phyloP scores from a whole-genome alignment of 1,139 yeast genomes.

The Taiozyma sp. region DNA sequence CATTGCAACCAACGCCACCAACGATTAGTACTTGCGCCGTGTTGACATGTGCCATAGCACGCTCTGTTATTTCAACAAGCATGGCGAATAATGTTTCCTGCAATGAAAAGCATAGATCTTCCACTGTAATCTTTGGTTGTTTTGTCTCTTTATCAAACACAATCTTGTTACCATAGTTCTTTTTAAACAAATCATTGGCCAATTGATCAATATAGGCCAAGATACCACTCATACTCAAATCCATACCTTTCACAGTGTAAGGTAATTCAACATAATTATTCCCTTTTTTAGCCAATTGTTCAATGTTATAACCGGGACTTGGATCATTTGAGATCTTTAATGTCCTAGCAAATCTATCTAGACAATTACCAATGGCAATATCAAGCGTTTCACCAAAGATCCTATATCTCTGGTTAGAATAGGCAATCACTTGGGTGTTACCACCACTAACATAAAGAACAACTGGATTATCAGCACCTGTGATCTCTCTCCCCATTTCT shows the following conservation, averaged over 20 bases:
- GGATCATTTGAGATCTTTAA: conserved; percentile 87
- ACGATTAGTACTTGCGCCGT: conserved; percentile 88
- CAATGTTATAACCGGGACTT: conserved; percentile 96
- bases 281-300: conserved; percentile 77
- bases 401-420: conserved; percentile 86
- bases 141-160: conserved; percentile 46
- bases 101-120: conserved; percentile 86
- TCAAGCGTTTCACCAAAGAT: conserved; percentile 97
- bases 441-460: conserved; percentile 98
- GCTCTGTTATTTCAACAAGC: conserved; percentile 96
- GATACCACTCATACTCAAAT: conserved; percentile 93
- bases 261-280: conserved; percentile 70
- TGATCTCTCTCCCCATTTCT: conserved; percentile 98
- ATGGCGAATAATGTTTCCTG: conserved; percentile 92
- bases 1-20: conserved; percentile 97
- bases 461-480: conserved; percentile 93
- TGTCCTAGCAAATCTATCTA: conserved; percentile 93
- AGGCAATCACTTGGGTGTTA: conserved; percentile 96
- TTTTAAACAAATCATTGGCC: conserved; percentile 65
- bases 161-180: conserved; percentile 45
- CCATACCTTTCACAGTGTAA: conserved; percentile 98
- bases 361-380: conserved; percentile 95
- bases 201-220: conserved; percentile 77
- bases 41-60: conserved; percentile 98
- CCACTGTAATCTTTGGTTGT: conserved; percentile 57